Evolutionary conservation across 345 rosid genomes (phyloP).

Genomic region (Syzygium aqueum): DNA sequence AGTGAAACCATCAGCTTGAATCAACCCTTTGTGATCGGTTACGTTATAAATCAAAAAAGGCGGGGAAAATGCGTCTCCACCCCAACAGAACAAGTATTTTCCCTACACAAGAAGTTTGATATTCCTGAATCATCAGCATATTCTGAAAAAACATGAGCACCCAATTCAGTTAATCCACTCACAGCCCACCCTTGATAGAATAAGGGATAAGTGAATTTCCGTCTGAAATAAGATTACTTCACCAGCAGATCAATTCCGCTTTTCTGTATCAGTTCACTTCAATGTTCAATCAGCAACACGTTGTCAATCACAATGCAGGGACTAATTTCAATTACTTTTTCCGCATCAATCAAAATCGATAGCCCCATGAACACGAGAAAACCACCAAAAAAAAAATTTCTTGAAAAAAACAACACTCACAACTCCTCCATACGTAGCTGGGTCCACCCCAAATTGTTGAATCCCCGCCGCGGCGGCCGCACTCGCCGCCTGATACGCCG

Average conservation of each 20-base stretch:
- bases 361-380: not conserved
- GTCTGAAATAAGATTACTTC: not conserved
- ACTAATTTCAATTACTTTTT: not conserved
- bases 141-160: not conserved
- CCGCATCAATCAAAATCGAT: not conserved
- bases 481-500: constrained; percentile 9
- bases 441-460: constrained; percentile 13
- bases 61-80: not conserved
- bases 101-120: not conserved
- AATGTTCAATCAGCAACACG: not conserved
- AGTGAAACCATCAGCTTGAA: not conserved
- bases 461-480: not conserved
- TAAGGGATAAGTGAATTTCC: not conserved
- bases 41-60: not conserved
- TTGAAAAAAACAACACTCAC: constrained; percentile 18
- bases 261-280: not conserved
- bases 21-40: not conserved
- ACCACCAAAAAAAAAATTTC: not conserved
- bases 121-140: not conserved
- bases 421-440: constrained; percentile 9
- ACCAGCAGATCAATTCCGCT: not conserved
- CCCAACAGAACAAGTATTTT: not conserved
- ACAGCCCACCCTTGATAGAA: not conserved
- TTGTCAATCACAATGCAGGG: not conserved
- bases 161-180: not conserved